A percentile compares a stretch with the other conserved stretches of the same genome.
phyloP scores from a whole-genome alignment of 495 filamentous ascomycete species.

The Xylona heveae region DNA sequence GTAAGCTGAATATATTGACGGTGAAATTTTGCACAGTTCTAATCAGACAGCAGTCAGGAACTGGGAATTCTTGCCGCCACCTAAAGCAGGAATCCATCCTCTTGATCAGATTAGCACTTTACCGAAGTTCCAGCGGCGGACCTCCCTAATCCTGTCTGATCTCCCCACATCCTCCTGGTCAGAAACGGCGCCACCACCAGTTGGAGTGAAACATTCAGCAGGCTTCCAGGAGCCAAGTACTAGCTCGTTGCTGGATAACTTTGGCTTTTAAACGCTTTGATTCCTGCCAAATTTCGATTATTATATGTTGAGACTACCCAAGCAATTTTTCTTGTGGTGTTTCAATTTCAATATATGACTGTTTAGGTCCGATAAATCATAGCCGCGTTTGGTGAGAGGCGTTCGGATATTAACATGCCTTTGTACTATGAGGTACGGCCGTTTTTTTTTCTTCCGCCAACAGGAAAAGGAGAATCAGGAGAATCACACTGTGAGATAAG shows the following conservation, averaged over 20 bases:
- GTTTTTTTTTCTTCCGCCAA: too few relatives aligned
- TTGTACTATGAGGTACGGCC: too few relatives aligned
- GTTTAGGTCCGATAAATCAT: too few relatives aligned
- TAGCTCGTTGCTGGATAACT: slow-evolving; percentile 59
- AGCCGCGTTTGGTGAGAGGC: too few relatives aligned
- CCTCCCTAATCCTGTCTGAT: slow-evolving; percentile 65
- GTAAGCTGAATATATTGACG: slow-evolving; percentile 13
- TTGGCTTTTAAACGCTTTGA: slow-evolving; percentile 38
- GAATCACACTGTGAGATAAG: too few relatives aligned
- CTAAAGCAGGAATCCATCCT: slow-evolving; percentile 13
- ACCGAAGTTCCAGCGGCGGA: slow-evolving; percentile 43
- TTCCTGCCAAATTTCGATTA: not conserved
- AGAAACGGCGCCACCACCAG: too few relatives aligned
- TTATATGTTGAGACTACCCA: not conserved
- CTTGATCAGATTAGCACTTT: slow-evolving; percentile 27
- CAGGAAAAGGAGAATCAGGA: too few relatives aligned
- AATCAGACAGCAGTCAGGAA: slow-evolving; percentile 23
- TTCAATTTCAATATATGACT: too few relatives aligned
- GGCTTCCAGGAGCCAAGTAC: slow-evolving; percentile 83
- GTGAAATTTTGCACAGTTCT: not conserved
- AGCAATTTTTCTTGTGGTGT: not conserved
- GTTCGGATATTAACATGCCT: too few relatives aligned
- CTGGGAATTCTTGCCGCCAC: slow-evolving; percentile 60
- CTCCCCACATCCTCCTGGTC: too few relatives aligned
- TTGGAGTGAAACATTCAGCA: too few relatives aligned